Evolutionary conservation across 108 stramenopile species (phyloP).

Genomic region (Cyclotella choctawhatcheeana): DNA sequence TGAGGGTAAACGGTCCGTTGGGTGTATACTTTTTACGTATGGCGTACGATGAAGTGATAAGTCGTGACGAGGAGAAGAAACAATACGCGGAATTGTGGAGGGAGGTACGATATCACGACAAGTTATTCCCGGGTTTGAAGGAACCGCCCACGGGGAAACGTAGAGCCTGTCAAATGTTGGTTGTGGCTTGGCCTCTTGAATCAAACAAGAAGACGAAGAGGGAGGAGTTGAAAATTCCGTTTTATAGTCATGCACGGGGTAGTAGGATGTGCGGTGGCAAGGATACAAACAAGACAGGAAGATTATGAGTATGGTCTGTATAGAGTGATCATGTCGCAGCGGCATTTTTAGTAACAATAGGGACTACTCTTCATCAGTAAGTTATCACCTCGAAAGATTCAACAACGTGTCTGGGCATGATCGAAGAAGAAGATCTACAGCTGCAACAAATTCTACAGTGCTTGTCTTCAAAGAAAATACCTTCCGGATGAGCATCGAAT

Average conservation of each 20-base stretch:
- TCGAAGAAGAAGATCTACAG: too few relatives aligned
- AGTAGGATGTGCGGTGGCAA: slow-evolving; percentile 76
- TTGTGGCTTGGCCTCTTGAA: slow-evolving; percentile 53
- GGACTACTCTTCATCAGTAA: too few relatives aligned
- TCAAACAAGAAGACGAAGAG: too few relatives aligned
- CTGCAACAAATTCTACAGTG: too few relatives aligned
- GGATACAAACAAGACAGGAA: slow-evolving; percentile 36
- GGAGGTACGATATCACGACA: slow-evolving; percentile 60
- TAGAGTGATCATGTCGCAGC: too few relatives aligned
- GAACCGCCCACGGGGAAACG: slow-evolving; percentile 68
- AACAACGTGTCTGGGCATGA: too few relatives aligned
- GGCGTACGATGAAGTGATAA: slow-evolving; percentile 74
- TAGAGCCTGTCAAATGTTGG: slow-evolving; percentile 79
- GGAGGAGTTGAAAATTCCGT: slow-evolving; percentile 49
- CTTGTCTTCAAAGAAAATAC: too few relatives aligned
- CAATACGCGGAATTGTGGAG: slow-evolving; percentile 62
- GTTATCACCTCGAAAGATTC: too few relatives aligned
- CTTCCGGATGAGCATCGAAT: too few relatives aligned
- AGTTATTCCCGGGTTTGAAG: slow-evolving; percentile 51
- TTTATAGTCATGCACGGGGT: slow-evolving; percentile 76
- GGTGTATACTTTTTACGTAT: slow-evolving; percentile 73
- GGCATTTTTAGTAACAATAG: too few relatives aligned
- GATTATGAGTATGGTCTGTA: neutral
- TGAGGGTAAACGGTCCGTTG: slow-evolving; percentile 59
- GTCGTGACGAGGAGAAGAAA: slow-evolving; percentile 15